A percentile compares a stretch with the other conserved stretches of the same genome.
Conservation (phyloP, 2,329 filamentous ascomycete genomes). For the Colletotrichum sidae region DNA sequence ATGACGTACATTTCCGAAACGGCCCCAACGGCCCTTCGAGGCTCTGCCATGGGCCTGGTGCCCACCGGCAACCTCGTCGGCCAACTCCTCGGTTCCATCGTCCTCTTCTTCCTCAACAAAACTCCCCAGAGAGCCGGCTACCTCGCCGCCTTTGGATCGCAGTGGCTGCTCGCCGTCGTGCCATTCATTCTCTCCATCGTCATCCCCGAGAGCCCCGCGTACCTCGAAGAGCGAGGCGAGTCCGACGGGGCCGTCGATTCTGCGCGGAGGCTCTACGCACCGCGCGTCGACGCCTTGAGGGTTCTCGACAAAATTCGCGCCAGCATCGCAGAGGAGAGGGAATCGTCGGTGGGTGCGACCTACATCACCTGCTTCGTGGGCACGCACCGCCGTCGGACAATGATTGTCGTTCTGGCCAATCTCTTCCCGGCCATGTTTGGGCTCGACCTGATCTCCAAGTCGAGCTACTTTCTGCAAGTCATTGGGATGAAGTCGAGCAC, state of each 20-base stretch:
- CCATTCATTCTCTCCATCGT: constrained; percentile 41
- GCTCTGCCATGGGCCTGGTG: constrained; percentile 44
- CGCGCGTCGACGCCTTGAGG: constrained; percentile 33
- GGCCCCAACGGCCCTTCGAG: constrained; percentile 42
- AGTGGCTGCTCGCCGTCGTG: constrained; percentile 40
- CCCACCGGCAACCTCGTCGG: constrained; percentile 44
- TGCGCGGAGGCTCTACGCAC: constrained; percentile 39
- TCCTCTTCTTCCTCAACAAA: constrained; percentile 41
- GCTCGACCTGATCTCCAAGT: constrained; percentile 54
- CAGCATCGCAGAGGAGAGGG: constrained; percentile 56
- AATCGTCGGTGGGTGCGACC: constrained; percentile 43
- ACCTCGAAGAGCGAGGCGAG: constrained; percentile 39
- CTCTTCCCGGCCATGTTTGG: constrained; percentile 57
- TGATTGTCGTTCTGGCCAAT: constrained; percentile 54
- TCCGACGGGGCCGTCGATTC: constrained; percentile 38
- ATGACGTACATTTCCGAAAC: constrained; percentile 54
- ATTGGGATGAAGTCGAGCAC: constrained; percentile 44
- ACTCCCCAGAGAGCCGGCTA: constrained; percentile 39
- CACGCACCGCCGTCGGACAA: constrained; percentile 53
- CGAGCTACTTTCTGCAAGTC: constrained; percentile 52
- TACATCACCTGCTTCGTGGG: constrained; percentile 58
- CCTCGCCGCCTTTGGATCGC: constrained; percentile 42
- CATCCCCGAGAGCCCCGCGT: constrained; percentile 44
- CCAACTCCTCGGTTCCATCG: constrained; percentile 42
- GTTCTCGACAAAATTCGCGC: constrained; percentile 39